Evolutionary conservation across 176 grass and related monocot genomes (phyloP).

Genomic region (Bromus sterilis): DNA sequence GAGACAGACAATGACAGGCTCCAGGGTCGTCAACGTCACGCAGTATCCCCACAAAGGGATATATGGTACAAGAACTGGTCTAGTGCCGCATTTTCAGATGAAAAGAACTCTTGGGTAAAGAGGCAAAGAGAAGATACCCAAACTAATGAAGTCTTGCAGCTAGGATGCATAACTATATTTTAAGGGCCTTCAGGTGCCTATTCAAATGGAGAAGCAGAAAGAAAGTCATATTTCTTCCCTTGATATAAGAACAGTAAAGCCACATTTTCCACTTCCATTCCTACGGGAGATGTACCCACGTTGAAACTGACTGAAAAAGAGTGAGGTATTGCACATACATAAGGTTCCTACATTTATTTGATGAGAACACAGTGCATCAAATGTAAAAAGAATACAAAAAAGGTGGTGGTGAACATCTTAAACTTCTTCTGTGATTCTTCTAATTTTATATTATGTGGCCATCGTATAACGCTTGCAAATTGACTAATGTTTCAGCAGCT

Average conservation of each 20-base stretch:
- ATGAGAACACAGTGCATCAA: not conserved
- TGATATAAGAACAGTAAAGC: slow-evolving; percentile 9
- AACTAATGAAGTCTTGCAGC: not conserved
- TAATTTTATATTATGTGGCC: not conserved
- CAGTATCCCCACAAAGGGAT: not conserved
- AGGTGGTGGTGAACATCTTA: not conserved
- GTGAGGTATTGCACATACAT: not conserved
- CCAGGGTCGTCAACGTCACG: not conserved
- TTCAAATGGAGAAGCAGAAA: not conserved
- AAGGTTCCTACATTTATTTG: not conserved
- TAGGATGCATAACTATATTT: not conserved
- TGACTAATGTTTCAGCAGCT: not conserved
- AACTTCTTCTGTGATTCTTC: not conserved
- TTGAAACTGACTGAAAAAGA: not conserved
- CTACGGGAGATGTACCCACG: not conserved
- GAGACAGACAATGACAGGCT: not conserved
- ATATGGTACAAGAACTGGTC: not conserved
- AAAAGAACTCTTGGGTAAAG: not conserved
- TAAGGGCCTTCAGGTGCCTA: not conserved
- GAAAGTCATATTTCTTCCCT: not conserved
- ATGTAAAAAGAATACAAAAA: not conserved
- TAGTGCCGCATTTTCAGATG: not conserved
- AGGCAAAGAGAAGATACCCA: not conserved
- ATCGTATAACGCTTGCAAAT: not conserved
- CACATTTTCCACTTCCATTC: not conserved